Conservation (phyloP, 352 stramenopile species). For the Phytophthora vignae region DNA sequence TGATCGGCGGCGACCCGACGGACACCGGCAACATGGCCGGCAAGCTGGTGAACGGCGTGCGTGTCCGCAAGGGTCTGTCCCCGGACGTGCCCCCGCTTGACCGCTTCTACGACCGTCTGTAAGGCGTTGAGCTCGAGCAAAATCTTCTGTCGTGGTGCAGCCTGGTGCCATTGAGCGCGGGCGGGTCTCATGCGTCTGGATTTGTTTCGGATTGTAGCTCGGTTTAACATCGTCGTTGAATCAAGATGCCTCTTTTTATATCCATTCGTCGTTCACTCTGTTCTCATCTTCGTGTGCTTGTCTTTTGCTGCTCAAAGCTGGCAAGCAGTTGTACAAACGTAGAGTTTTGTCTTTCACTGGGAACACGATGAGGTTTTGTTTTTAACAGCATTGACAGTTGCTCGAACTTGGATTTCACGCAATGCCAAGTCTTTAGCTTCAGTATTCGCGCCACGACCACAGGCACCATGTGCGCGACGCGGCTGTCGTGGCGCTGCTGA, state of each 20-base stretch:
- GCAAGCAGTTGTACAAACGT: too few relatives aligned
- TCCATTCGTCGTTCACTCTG: not conserved
- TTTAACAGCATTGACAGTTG: too few relatives aligned
- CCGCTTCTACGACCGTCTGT: conserved; percentile 99
- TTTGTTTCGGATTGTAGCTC: conserved; percentile 36
- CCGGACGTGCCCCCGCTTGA: conserved; percentile 97
- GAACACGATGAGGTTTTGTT: too few relatives aligned
- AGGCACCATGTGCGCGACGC: too few relatives aligned
- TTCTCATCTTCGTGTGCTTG: too few relatives aligned
- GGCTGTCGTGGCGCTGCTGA: too few relatives aligned
- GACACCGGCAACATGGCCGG: conserved; percentile 94
- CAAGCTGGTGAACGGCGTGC: conserved; percentile 95
- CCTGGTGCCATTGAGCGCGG: conserved; percentile 24
- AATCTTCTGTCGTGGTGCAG: conserved; percentile 39
- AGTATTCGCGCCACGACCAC: too few relatives aligned
- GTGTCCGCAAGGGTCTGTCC: conserved; percentile 98
- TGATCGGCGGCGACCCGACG: conserved; percentile 94
- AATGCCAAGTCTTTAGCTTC: too few relatives aligned
- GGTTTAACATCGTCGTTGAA: conserved; percentile 40
- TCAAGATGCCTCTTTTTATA: conserved; percentile 46
- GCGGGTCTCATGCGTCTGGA: conserved; percentile 36
- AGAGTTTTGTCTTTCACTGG: too few relatives aligned
- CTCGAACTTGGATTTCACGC: too few relatives aligned
- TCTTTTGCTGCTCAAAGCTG: too few relatives aligned
- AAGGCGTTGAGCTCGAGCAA: conserved; percentile 67